phyloP scores from a whole-genome alignment of 352 stramenopile genomes.

The Phytophthora constricta region DNA sequence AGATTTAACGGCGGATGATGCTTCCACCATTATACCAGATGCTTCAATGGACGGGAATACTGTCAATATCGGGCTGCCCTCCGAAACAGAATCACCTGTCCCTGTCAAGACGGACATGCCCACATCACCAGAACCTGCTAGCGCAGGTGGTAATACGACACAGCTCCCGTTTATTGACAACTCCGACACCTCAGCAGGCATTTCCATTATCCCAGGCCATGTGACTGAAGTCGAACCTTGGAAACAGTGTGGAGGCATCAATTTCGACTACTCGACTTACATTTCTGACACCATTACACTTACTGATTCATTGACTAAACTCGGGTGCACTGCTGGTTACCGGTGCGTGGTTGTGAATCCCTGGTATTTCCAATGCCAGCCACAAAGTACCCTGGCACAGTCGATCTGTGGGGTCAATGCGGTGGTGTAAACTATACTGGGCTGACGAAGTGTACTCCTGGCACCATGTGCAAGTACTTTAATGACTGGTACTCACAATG shows the following conservation, averaged over 20 bases:
- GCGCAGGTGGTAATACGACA: no score
- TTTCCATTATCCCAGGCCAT: no score
- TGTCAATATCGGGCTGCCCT: no score
- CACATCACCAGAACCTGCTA: no score
- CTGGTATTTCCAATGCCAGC: slow-evolving; percentile 34
- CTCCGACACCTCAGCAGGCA: no score
- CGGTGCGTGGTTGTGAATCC: slow-evolving; percentile 29
- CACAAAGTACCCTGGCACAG: slow-evolving; percentile 15
- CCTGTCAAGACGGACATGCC: no score
- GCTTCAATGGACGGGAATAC: no score
- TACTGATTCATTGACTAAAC: slow-evolving; percentile 10
- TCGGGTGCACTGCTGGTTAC: slow-evolving; percentile 21
- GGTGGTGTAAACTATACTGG: slow-evolving; percentile 1
- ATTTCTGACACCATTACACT: not conserved
- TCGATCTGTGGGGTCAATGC: slow-evolving; percentile 27
- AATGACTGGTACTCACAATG: slow-evolving; percentile 47
- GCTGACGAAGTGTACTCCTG: not conserved
- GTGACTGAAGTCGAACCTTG: slow-evolving; percentile 10
- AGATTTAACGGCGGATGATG: no score
- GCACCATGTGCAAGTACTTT: slow-evolving; percentile 25
- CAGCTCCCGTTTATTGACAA: no score
- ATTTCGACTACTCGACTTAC: slow-evolving; percentile 27
- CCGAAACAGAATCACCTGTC: no score
- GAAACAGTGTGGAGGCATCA: slow-evolving; percentile 32
- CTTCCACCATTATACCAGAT: no score